A percentile compares a stretch with the other conserved stretches of the same genome.
phyloP scores from a whole-genome alignment of 2,329 filamentous ascomycete genomes.

The Nothopassalora personata region DNA sequence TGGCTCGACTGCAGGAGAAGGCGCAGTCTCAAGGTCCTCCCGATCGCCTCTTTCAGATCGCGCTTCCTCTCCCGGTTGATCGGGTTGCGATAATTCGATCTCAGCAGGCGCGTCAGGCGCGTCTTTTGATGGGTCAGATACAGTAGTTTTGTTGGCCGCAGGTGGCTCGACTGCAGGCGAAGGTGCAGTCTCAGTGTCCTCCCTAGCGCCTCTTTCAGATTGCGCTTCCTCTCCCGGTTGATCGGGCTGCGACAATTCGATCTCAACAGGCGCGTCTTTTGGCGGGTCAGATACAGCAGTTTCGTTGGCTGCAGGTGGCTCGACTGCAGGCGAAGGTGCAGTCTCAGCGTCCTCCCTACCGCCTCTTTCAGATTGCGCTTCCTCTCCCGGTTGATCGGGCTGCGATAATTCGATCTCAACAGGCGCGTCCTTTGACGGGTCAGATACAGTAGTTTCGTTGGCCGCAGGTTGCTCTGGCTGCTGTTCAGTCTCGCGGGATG shows the following conservation, averaged over 20 bases:
- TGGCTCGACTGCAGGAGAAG: too few species aligned
- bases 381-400: background rate
- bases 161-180: background rate
- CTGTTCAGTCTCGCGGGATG: background rate
- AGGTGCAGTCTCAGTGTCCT: background rate
- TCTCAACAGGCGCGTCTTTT: background rate
- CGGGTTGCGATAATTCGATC: background rate
- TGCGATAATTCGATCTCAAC: too few species aligned
- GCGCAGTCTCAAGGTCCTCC: too few species aligned
- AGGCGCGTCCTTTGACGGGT: background rate
- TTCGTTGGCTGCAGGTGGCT: background rate
- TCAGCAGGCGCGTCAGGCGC: too few species aligned
- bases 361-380: background rate
- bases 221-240: background rate
- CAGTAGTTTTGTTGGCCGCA: background rate
- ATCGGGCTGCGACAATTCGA: background rate
- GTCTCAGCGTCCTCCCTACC: too few species aligned
- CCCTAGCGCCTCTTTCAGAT: background rate
- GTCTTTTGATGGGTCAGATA: background rate
- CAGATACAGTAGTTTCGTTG: background rate
- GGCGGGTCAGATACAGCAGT: background rate
- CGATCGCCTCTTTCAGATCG: background rate
- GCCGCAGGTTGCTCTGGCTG: background rate
- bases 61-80: background rate
- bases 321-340: too few species aligned